phyloP scores from a whole-genome alignment of 2,329 filamentous ascomycete genomes.

The Dothideomycetes sp. region DNA sequence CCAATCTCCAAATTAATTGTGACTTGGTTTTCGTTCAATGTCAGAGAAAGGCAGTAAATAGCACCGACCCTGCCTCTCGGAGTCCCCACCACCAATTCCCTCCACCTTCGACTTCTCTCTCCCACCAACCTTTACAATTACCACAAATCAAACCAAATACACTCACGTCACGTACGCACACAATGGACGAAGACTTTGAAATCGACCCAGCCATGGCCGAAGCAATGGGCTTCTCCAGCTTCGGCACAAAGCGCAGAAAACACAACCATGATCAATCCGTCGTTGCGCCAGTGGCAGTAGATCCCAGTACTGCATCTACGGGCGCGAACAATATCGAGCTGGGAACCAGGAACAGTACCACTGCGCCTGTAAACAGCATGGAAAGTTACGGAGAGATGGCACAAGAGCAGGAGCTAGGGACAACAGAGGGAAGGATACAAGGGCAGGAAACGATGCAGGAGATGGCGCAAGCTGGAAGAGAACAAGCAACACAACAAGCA shows the following conservation, averaged over 20 bases:
- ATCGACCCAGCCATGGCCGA: conserved; percentile 51
- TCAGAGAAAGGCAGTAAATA: too few species aligned
- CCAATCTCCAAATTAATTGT: too few species aligned
- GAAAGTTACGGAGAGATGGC: too few species aligned
- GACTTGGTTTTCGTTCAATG: too few species aligned
- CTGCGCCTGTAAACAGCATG: too few species aligned
- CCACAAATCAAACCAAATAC: too few species aligned
- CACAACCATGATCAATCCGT: conserved; percentile 55
- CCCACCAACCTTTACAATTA: too few species aligned
- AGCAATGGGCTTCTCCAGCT: conserved; percentile 65
- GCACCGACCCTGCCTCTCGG: too few species aligned
- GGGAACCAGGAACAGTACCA: conserved; percentile 10
- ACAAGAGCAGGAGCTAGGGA: neutral
- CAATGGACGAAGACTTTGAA: conserved; percentile 28
- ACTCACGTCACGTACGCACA: too few species aligned
- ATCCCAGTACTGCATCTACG: conserved; percentile 28
- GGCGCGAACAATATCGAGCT: conserved; percentile 23
- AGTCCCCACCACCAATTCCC: too few species aligned
- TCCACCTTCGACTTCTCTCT: too few species aligned
- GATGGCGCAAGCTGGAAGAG: neutral
- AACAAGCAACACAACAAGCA: neutral
- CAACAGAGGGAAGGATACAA: neutral
- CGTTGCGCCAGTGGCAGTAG: conserved; percentile 23
- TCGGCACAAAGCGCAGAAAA: conserved; percentile 62
- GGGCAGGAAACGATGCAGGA: neutral